phyloP scores from a whole-genome alignment of 1,284 basidiomycete genomes.

The Meira miltonrushii region DNA sequence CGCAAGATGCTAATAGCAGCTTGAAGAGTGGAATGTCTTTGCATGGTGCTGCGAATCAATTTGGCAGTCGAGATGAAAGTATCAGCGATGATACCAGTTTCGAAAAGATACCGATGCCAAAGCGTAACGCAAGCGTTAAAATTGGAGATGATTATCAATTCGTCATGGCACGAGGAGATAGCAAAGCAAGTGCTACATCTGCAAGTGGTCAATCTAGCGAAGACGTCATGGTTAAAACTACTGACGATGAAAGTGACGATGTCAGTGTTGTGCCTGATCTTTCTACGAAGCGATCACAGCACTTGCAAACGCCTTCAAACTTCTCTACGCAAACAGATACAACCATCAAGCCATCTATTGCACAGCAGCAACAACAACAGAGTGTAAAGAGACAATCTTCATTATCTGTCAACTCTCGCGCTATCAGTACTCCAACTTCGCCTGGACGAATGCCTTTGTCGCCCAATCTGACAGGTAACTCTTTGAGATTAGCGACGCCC shows the following conservation, averaged over 20 bases:
- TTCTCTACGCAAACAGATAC: not conserved
- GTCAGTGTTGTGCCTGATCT: not conserved
- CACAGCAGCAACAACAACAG: not conserved
- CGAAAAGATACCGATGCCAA: not conserved
- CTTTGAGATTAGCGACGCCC: not conserved
- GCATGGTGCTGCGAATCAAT: not conserved
- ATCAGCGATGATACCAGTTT: conserved; percentile 11
- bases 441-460: not conserved
- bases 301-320: not conserved
- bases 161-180: conserved; percentile 3
- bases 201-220: conserved; percentile 14
- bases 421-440: conserved; percentile 4
- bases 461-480: too few relatives aligned
- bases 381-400: too few relatives aligned
- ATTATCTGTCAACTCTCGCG: not conserved
- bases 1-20: not conserved
- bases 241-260: conserved; percentile 7
- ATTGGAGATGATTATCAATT: conserved; percentile 4
- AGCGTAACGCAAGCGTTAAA: conserved; percentile 1
- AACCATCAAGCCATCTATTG: conserved; percentile 1
- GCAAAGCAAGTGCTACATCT: conserved; percentile 16
- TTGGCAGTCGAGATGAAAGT: conserved; percentile 10
- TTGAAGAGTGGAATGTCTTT: not conserved
- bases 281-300: not conserved
- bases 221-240: conserved; percentile 17